These are phyloP conservation scores for Boeremia lycopersici DNA, from an alignment of 2,329 filamentous ascomycete species.

Conservation along the genomic window DNA sequence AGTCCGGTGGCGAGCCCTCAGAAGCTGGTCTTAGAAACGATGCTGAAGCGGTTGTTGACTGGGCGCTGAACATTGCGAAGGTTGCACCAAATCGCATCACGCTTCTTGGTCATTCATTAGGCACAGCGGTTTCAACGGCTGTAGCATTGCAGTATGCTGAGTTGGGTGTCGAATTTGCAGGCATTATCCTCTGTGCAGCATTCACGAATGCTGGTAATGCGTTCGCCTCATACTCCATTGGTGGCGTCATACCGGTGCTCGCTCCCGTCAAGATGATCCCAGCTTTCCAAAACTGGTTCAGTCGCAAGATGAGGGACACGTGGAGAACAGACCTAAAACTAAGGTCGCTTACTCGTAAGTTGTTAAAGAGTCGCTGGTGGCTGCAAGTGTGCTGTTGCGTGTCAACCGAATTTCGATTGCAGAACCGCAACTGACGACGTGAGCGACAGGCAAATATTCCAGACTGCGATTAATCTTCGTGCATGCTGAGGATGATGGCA, in stretches of 20 bases:
- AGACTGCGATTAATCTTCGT: conserved; percentile 38
- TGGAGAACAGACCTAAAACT: conserved; percentile 78
- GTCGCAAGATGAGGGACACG: conserved; percentile 71
- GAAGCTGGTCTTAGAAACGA: conserved; percentile 83
- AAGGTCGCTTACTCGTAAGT: conserved; percentile 57
- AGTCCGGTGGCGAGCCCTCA: conserved; percentile 76
- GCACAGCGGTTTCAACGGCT: conserved; percentile 80
- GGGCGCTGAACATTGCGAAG: conserved; percentile 69
- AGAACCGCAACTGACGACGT: background rate
- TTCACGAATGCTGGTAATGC: conserved; percentile 79
- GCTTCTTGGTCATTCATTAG: conserved; percentile 84
- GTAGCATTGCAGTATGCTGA: conserved; percentile 72
- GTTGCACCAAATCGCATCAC: conserved; percentile 76
- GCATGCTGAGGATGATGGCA: conserved; percentile 42
- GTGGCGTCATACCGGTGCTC: conserved; percentile 76
- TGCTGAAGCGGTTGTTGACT: conserved; percentile 74
- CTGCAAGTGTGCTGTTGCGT: background rate
- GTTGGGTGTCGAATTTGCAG: conserved; percentile 72
- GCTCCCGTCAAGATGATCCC: conserved; percentile 74
- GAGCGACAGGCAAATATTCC: conserved; percentile 14
- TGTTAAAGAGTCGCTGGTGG: background rate
- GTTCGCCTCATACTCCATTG: conserved; percentile 77
- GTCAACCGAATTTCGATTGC: background rate
- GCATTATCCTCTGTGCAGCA: conserved; percentile 77
- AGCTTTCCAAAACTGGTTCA: conserved; percentile 66